phyloP scores from a whole-genome alignment of 352 stramenopile genomes.

The Thraustochytrium striatum region DNA sequence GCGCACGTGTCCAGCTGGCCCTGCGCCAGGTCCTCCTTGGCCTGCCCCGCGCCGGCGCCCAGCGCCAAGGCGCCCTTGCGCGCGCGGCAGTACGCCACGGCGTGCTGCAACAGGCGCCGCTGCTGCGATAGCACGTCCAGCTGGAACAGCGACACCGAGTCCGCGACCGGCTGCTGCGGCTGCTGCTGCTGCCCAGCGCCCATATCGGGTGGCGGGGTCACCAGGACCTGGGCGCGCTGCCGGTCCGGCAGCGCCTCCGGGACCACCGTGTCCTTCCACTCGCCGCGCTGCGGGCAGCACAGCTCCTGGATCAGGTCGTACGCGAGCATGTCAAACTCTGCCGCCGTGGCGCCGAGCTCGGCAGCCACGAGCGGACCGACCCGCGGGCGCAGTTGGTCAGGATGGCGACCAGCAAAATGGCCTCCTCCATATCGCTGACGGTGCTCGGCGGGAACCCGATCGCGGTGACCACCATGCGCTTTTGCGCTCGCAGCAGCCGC shows the following conservation, averaged over 20 bases:
- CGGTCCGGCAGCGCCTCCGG: neutral
- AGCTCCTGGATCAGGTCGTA: constrained; percentile 41
- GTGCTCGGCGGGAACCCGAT: constrained; percentile 8
- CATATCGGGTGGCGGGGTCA: constrained; percentile 7
- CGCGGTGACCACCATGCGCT: constrained; percentile 4
- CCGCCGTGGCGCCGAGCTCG: neutral
- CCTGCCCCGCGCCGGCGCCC: neutral
- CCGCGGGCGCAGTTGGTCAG: neutral
- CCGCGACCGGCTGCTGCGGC: neutral
- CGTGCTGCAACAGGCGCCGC: constrained; percentile 32
- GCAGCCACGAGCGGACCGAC: neutral
- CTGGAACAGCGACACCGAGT: constrained; percentile 23
- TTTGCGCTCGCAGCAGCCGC: neutral
- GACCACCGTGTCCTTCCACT: constrained; percentile 20
- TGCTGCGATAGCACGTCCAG: constrained; percentile 38
- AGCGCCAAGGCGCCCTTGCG: no score
- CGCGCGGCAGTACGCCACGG: constrained; percentile 12
- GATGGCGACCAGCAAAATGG: neutral
- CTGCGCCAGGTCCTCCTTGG: neutral
- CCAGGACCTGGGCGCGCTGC: neutral
- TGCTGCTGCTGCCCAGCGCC: neutral
- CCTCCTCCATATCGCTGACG: constrained; percentile 39
- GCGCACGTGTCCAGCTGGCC: neutral
- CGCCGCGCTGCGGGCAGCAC: constrained; percentile 24
- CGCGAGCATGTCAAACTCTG: constrained; percentile 17